Evolutionary conservation across 1,284 basidiomycete genomes (phyloP), one percentile per base, ranked within the genome.

Genomic region (Sparassis latifolia): DNA sequence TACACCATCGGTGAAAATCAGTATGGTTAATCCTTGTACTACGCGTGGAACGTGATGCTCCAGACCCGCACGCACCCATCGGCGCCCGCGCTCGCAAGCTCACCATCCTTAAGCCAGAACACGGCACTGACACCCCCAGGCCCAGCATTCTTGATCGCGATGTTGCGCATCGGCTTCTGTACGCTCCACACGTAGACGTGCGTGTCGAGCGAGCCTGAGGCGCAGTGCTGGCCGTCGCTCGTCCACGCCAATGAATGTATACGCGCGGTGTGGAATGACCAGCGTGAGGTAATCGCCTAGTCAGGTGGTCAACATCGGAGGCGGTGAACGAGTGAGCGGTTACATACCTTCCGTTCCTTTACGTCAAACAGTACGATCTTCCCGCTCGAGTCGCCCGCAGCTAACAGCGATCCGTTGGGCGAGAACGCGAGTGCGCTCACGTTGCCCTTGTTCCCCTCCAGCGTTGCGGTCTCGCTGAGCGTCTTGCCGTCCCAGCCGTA

Each of bases 141-240:
- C 41, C 82, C 84, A 1, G 89, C 89, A 55, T 92, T 92, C 73
- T 88, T 89, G 67, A 97, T 84, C 10, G 85, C 78, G 41, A 94
- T 82, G 59, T 89, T 91, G 69, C 82, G 84, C 67, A 83, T 72
- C 9, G 88, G 86, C 56, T 86, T 86, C 51, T 77, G 76, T 38
- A 92, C 82, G 58, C 85, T 86, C 86, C 92, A 98, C 39, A 98
- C 71, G 65, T 93, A 97, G 5, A 97, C 82, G 61, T 92, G 83
- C 31, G 94, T 96, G 66, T 99, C 96, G 37, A 96, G 77, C 6
- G 92, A 92, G 10, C 86, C 92, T 5, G 92, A 93, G 2, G 86
- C 92, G 53, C 90, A 82, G 59, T 93, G 80, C 59, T 75, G 75
- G 3, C 84, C 84, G 60, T 90, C 84, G 1, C 79, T 65, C 2